Evolutionary conservation across 1,284 basidiomycete genomes (phyloP).

Genomic region (Ustilago vetiveriae): DNA sequence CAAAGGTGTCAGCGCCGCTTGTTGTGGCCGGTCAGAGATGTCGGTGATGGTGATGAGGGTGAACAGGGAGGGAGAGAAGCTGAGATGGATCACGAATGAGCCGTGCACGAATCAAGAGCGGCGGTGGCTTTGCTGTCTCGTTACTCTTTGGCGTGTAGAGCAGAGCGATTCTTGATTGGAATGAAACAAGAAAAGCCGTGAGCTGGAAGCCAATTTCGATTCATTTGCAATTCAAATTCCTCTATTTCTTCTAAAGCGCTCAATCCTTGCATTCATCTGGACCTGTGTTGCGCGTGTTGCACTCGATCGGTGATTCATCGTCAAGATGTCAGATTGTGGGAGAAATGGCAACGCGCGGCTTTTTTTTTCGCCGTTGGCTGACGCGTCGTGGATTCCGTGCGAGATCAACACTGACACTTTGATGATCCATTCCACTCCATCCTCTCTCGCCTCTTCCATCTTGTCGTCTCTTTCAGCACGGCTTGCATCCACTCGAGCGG

Average conservation of each 20-base stretch:
- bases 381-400: conserved; percentile 18
- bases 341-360: background rate
- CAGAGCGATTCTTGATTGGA: too few relatives aligned
- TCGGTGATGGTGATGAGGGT: conserved; percentile 1
- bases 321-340: background rate
- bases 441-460: background rate
- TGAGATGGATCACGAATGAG: too few relatives aligned
- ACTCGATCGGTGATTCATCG: background rate
- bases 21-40: background rate
- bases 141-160: too few relatives aligned
- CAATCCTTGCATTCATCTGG: too few relatives aligned
- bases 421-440: background rate
- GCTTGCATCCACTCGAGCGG: background rate
- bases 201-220: conserved; percentile 34
- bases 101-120: background rate
- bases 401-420: conserved; percentile 14
- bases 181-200: conserved; percentile 12
- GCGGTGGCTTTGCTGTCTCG: too few relatives aligned
- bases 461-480: background rate
- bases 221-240: too few relatives aligned
- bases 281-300: too few relatives aligned
- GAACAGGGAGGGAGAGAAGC: too few relatives aligned
- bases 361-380: too few relatives aligned
- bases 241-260: too few relatives aligned
- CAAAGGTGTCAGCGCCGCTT: background rate